Conservation (phyloP, 2,329 filamentous ascomycete genomes). For the Blastomyces emzantsi region DNA sequence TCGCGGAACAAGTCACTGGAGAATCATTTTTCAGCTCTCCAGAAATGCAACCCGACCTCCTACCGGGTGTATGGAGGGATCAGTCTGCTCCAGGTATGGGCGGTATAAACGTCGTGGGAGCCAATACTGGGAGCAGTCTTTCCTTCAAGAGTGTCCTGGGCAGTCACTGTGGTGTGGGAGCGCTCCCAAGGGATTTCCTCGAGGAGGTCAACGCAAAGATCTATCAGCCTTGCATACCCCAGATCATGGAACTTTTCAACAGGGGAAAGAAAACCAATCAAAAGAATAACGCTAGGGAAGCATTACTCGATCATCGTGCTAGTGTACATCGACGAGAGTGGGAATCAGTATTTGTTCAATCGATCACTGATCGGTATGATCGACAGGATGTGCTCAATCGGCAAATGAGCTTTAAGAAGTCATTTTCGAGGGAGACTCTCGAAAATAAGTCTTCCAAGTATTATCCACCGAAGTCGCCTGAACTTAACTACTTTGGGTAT, state of each 20-base stretch:
- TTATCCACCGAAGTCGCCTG: slow-evolving; percentile 24
- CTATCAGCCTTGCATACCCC: slow-evolving; percentile 28
- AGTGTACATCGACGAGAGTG: slow-evolving; percentile 22
- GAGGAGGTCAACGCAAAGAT: slow-evolving; percentile 22
- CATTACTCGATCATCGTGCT: slow-evolving; percentile 5
- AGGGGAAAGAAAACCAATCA: slow-evolving; percentile 14
- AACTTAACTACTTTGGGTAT: slow-evolving; percentile 39
- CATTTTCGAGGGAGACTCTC: slow-evolving; percentile 25
- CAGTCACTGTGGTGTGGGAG: slow-evolving; percentile 26
- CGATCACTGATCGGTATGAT: slow-evolving; percentile 26
- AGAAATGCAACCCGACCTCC: slow-evolving; percentile 7
- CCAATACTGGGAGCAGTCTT: slow-evolving; percentile 25
- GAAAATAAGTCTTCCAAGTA: slow-evolving; percentile 23
- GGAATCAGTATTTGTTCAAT: slow-evolving; percentile 26
- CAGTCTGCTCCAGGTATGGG: slow-evolving; percentile 22
- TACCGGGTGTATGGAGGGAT: slow-evolving; percentile 18
- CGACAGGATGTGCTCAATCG: slow-evolving; percentile 23
- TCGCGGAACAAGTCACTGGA: slow-evolving; percentile 26
- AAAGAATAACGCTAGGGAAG: background rate
- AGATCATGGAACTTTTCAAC: slow-evolving; percentile 27
- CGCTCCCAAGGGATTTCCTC: slow-evolving; percentile 26
- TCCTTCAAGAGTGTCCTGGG: slow-evolving; percentile 27
- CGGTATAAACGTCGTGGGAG: slow-evolving; percentile 24
- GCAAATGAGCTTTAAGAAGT: slow-evolving; percentile 31
- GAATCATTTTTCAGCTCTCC: slow-evolving; percentile 17